Base-by-base conservation (phyloP, 148 eudicot genomes). In the Vaccinium darrowii region DNA sequence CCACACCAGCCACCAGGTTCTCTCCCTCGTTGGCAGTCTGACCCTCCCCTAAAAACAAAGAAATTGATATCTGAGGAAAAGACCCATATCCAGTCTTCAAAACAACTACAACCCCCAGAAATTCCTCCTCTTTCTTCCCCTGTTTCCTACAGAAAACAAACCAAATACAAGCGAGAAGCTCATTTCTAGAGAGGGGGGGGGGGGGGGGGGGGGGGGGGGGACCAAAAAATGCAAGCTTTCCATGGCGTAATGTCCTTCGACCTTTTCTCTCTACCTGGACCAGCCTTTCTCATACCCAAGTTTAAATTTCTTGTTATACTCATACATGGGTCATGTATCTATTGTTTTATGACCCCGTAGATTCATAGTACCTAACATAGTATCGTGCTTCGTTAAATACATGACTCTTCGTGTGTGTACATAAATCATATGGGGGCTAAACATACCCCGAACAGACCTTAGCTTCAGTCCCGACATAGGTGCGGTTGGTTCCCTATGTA, bases 101-200 rank as follows among this genome's bases (percentile, higher is more conserved):
- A 63, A n/a, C 27, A 63, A 63, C 71, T 63, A 4, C 27, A 23
- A 63, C 30, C 25, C 67, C 11, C 27, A n/a, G 12, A n/a, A 75
- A 92, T 92, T 84, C 95, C 98, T 77, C 95, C 71, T 23, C 27
- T 63, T 23, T 8, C 13, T 63, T 60, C 9, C 65, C 65, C 23
- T 21, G 8, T 19, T 60, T 10, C 23, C 65, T 60, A n/a, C 67
- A 19, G 3, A 65, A 52, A 23, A 5, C 67, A 19, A 7, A 60
- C 25, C 67, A 60, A 60, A 60, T 63, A 1, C 8, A 63, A n/a
- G 25, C 25, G 67, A 1, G 7, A 21, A 62, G 16, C 25, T 7
- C 67, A 8, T 1, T 21, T 23, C 27, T 63, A 63, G 13, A n/a
- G 74, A 1, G 1, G 1, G 18, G n/a, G n/a, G n/a, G n/a, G n/a